Percentiles rank a stretch among this genome's conserved stretches.
phyloP scores from a whole-genome alignment of 164 flowering plant genomes.

The Amborella trichopoda region DNA sequence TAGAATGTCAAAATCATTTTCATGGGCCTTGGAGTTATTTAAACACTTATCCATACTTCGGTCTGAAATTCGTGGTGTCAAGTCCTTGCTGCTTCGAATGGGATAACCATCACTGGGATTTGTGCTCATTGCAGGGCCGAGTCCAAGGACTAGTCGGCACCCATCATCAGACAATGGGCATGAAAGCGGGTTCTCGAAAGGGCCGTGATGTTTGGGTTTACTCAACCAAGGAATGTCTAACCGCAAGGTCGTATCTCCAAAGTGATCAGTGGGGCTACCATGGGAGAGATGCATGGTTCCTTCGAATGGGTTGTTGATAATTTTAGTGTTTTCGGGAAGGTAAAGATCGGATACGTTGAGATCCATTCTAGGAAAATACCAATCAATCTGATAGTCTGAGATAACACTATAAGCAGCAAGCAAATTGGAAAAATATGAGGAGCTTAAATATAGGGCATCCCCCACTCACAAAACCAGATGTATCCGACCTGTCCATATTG shows the following conservation, averaged over 20 bases:
- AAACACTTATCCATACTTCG: neutral
- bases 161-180: conserved; percentile 46
- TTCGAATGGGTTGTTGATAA: neutral
- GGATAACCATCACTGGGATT: conserved; percentile 15
- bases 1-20: conserved; percentile 35
- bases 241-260: conserved; percentile 48
- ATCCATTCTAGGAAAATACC: conserved; percentile 29
- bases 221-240: conserved; percentile 45
- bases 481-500: conserved; percentile 21
- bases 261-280: conserved; percentile 15
- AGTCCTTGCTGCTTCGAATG: neutral
- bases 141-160: conserved; percentile 72
- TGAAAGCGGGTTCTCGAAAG: conserved; percentile 8
- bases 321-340: conserved; percentile 20
- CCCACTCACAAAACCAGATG: conserved; percentile 69
- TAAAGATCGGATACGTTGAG: conserved; percentile 17
- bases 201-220: conserved; percentile 12
- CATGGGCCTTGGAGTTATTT: conserved; percentile 10
- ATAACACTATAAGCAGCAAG: conserved; percentile 6
- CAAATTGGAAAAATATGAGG: conserved; percentile 6
- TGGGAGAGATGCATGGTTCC: neutral
- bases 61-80: neutral
- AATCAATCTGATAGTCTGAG: conserved; percentile 1
- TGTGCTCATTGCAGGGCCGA: conserved; percentile 61
- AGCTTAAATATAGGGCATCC: conserved; percentile 24